Percentiles rank a stretch among this genome's conserved stretches.
Conservation (phyloP, 805 yeast genomes). For the Candida lessepsii region DNA sequence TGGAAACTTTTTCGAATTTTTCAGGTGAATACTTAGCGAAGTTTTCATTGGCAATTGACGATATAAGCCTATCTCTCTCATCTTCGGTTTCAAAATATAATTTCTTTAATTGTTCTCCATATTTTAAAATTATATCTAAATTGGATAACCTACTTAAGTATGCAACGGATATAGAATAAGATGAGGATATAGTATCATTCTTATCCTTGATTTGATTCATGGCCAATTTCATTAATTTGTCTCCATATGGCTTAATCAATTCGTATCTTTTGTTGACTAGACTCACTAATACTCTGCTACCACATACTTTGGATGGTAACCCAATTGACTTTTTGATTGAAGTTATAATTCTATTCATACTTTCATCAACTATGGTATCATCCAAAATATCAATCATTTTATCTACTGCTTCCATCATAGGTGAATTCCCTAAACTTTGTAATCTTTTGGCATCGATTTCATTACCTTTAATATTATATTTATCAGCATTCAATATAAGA, state of each 20-base stretch:
- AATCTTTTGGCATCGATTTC: conserved; percentile 78
- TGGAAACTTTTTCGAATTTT: conserved; percentile 57
- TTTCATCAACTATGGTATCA: conserved; percentile 44
- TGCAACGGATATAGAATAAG: conserved; percentile 81
- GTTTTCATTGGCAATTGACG: conserved; percentile 63
- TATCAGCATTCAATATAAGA: conserved; percentile 81
- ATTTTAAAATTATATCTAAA: conserved; percentile 49
- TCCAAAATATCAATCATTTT: conserved; percentile 59
- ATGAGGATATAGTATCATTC: conserved; percentile 67
- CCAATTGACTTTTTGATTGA: conserved; percentile 77
- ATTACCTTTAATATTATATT: conserved; percentile 68
- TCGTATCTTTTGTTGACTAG: conserved; percentile 56
- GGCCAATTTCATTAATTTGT: conserved; percentile 58
- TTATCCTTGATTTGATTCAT: conserved; percentile 61
- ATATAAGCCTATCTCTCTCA: conserved; percentile 46
- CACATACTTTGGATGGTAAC: conserved; percentile 86
- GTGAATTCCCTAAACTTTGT: conserved; percentile 74
- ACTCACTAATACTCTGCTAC: conserved; percentile 68
- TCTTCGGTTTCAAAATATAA: conserved; percentile 61
- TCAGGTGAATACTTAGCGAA: conserved; percentile 69
- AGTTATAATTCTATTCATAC: conserved; percentile 49
- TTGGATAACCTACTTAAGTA: conserved; percentile 66
- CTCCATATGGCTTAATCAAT: conserved; percentile 52
- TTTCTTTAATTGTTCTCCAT: conserved; percentile 48
- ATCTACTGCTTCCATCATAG: conserved; percentile 86